Base-by-base conservation (phyloP, 2,329 filamentous ascomycete species). In the Magnaporthiopsis incrustans region DNA sequence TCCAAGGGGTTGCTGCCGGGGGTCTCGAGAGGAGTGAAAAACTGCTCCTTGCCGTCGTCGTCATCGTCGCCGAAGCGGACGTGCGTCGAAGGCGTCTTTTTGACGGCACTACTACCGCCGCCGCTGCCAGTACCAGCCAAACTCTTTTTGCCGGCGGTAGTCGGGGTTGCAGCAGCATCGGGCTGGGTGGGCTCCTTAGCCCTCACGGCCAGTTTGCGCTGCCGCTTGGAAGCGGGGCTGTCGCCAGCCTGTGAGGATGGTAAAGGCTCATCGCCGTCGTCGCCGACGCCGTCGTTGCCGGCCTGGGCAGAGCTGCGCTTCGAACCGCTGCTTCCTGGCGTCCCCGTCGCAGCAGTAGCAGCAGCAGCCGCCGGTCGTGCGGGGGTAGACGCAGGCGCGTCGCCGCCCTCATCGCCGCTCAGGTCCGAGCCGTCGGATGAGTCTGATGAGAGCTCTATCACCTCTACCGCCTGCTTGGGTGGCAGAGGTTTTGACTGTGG, bases 1-100 rank as follows among this genome's bases (percentile, higher is more conserved):
- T 56, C 56, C 35, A 64, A 26, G 1, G 68, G 65, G 53, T 71
- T 67, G 57, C 59, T 66, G 1, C 59, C 63, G n/a, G 70, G 71
- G 1, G 63, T 68, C 63, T 74, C 72, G 44, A 66, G 67, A 15
- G 72, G 72, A 3, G 73, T 74, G 64, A 71, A 70, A 66, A 72
- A 73, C 65, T 72, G 70, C 22, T 72, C 57, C 18, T 57, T 53
- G 3, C 56, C 38, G 12, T 63, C 64, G 56, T 63, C 63, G 33
- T 35, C 33, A 12, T 70, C 71, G 56, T 72, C 71, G 62, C 73
- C 69, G 63, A 74, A 74, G 10, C 68, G 70, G 63, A 73, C 70
- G 67, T 71, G 72, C 64, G 67, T 71, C 53, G 66, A 63, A 50
- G 61, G 66, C 4, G 72, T 68, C 50, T 71, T 71, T 66, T 70